Conservation (phyloP, 495 filamentous ascomycete species). For the Venustampulla echinocandica region DNA sequence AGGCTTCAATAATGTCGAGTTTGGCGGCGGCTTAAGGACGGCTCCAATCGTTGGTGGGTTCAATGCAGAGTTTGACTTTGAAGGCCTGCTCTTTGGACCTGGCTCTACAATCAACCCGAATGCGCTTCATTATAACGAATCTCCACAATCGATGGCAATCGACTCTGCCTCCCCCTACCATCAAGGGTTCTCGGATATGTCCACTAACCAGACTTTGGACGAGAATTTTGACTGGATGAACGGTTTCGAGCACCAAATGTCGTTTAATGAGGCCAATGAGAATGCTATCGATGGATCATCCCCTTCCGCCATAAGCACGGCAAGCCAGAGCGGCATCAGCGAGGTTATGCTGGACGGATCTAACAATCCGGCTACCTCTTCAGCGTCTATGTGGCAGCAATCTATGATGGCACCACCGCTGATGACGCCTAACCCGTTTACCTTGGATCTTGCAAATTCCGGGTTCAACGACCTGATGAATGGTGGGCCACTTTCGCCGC, state of each 20-base stretch:
- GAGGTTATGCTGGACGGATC: slow-evolving; percentile 87
- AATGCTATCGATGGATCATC: slow-evolving; percentile 86
- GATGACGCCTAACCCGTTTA: slow-evolving; percentile 51
- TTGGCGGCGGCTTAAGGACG: slow-evolving; percentile 62
- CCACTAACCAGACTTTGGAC: slow-evolving; percentile 51
- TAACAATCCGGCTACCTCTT: slow-evolving; percentile 46
- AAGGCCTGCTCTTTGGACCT: slow-evolving; percentile 59
- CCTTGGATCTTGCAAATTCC: slow-evolving; percentile 46
- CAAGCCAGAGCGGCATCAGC: slow-evolving; percentile 84
- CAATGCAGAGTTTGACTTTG: slow-evolving; percentile 64
- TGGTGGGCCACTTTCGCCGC: slow-evolving; percentile 53
- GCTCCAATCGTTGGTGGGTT: slow-evolving; percentile 68
- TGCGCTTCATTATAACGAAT: slow-evolving; percentile 85
- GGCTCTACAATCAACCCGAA: slow-evolving; percentile 79
- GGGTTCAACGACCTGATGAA: slow-evolving; percentile 53
- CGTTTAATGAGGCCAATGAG: slow-evolving; percentile 58
- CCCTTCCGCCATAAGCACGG: slow-evolving; percentile 87
- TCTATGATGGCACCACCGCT: slow-evolving; percentile 52
- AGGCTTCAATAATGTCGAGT: slow-evolving; percentile 51
- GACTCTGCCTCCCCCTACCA: slow-evolving; percentile 70
- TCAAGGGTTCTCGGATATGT: slow-evolving; percentile 53
- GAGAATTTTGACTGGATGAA: slow-evolving; percentile 85
- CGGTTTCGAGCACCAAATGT: slow-evolving; percentile 69
- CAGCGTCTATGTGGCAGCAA: slow-evolving; percentile 54
- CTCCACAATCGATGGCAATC: slow-evolving; percentile 61